Conservation (phyloP, 139 green algal genomes). For the Micractinium sp. region DNA sequence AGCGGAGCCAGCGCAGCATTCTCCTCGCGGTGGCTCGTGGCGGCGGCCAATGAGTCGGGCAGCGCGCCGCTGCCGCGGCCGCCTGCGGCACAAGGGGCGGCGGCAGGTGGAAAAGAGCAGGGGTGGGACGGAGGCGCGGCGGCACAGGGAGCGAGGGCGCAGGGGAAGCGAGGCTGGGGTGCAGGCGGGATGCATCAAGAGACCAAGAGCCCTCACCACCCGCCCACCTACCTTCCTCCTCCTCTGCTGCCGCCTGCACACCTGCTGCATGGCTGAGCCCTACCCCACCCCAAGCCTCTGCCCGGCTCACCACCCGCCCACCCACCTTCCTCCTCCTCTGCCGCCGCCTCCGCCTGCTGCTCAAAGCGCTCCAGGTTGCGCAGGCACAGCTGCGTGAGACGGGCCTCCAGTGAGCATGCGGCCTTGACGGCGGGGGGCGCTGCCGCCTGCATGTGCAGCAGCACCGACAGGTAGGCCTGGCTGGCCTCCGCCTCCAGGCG, state of each 20-base stretch:
- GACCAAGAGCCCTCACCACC: background rate
- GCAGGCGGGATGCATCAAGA: background rate
- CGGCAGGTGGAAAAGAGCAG: too few species aligned
- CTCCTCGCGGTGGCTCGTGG: constrained; percentile 60
- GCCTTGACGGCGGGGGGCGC: constrained; percentile 12
- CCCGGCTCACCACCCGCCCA: background rate
- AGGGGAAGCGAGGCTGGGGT: too few species aligned
- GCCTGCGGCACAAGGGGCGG: background rate
- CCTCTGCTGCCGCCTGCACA: background rate
- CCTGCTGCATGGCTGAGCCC: too few species aligned
- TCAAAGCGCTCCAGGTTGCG: constrained; percentile 78
- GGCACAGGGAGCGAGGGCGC: too few species aligned
- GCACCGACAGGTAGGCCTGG: constrained; percentile 86
- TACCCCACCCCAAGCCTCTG: too few species aligned
- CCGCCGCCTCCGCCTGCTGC: constrained; percentile 34
- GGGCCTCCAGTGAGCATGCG: constrained; percentile 46
- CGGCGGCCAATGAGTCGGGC: background rate
- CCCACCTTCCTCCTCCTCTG: constrained; percentile 20
- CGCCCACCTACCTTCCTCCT: background rate
- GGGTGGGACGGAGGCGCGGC: background rate
- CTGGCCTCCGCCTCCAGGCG: constrained; percentile 88
- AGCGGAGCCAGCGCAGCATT: constrained; percentile 73
- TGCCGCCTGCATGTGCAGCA: constrained; percentile 34
- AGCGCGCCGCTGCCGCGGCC: background rate
- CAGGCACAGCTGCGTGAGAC: constrained; percentile 72